phyloP scores from a whole-genome alignment of 306 rosid species.

The Pachyrhizus erosus region DNA sequence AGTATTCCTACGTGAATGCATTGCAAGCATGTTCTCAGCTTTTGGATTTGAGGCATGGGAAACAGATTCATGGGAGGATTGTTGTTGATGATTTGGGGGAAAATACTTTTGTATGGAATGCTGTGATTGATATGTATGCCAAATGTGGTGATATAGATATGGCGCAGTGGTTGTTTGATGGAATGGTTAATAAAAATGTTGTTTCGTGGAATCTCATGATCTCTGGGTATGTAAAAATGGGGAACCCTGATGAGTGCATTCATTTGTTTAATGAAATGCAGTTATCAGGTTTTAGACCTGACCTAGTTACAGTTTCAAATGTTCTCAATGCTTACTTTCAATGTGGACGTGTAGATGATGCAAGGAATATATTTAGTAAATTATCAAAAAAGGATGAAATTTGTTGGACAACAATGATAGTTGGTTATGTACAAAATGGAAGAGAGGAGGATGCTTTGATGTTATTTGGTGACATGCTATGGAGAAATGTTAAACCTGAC shows the following conservation, averaged over 20 bases:
- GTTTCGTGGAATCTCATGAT: constrained; percentile 65
- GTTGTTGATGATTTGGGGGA: constrained; percentile 37
- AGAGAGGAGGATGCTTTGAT: constrained; percentile 57
- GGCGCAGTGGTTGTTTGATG: constrained; percentile 59
- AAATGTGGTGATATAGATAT: constrained; percentile 50
- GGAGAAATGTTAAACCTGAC: constrained; percentile 52
- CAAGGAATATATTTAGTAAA: constrained; percentile 46
- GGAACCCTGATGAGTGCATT: constrained; percentile 51
- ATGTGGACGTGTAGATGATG: constrained; percentile 46
- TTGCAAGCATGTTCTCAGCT: constrained; percentile 66
- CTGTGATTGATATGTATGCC: constrained; percentile 57
- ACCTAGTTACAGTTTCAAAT: constrained; percentile 53
- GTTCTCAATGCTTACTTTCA: constrained; percentile 55
- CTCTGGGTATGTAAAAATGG: constrained; percentile 52
- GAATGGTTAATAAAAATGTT: constrained; percentile 51
- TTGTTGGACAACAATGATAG: constrained; percentile 67
- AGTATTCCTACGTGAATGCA: constrained; percentile 62
- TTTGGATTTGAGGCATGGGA: constrained; percentile 58
- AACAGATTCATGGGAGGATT: constrained; percentile 67
- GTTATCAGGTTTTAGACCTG: constrained; percentile 54
- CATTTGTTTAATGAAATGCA: constrained; percentile 51
- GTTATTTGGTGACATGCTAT: constrained; percentile 57
- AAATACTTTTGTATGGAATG: constrained; percentile 52
- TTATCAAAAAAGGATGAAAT: constrained; percentile 47
- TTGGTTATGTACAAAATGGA: constrained; percentile 55